Conservation (phyloP, 441 rosid genomes). For the Brassica hybrid region DNA sequence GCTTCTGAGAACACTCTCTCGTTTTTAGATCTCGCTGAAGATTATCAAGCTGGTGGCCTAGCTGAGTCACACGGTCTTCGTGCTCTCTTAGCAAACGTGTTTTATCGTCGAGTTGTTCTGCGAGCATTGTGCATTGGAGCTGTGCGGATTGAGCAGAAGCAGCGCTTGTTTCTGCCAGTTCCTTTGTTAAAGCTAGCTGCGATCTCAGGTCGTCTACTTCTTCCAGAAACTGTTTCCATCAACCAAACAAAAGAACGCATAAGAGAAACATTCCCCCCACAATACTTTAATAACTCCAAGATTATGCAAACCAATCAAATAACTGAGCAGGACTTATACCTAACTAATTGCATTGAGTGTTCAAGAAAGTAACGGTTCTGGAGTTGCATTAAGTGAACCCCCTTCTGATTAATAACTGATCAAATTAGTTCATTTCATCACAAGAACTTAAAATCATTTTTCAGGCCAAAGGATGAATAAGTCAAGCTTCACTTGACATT, state of each 20-base stretch:
- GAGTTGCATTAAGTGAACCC: not conserved
- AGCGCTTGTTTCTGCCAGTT: constrained; percentile 72
- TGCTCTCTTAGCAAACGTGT: constrained; percentile 66
- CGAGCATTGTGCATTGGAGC: constrained; percentile 61
- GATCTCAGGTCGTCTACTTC: constrained; percentile 69
- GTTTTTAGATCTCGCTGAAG: constrained; percentile 75
- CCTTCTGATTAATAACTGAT: not conserved
- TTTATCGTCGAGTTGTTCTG: constrained; percentile 73
- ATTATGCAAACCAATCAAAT: not conserved
- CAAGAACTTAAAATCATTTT: not conserved
- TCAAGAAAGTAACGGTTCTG: not conserved
- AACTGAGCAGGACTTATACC: not conserved
- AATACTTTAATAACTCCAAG: not conserved
- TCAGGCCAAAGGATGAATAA: constrained; percentile 15
- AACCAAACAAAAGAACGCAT: not conserved
- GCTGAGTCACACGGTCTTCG: constrained; percentile 70
- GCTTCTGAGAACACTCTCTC: constrained; percentile 79
- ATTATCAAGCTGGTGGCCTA: constrained; percentile 65
- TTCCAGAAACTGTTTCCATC: constrained; percentile 56
- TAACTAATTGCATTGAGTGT: not conserved
- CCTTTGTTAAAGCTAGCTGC: constrained; percentile 67
- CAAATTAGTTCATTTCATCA: not conserved
- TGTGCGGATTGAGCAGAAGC: constrained; percentile 79
- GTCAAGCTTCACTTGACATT: constrained; percentile 13
- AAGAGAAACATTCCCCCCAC: constrained; percentile 1